These are phyloP conservation scores for Penicillium sclerotigenum DNA, from an alignment of 2,329 filamentous ascomycete species.

Conservation along the genomic window DNA sequence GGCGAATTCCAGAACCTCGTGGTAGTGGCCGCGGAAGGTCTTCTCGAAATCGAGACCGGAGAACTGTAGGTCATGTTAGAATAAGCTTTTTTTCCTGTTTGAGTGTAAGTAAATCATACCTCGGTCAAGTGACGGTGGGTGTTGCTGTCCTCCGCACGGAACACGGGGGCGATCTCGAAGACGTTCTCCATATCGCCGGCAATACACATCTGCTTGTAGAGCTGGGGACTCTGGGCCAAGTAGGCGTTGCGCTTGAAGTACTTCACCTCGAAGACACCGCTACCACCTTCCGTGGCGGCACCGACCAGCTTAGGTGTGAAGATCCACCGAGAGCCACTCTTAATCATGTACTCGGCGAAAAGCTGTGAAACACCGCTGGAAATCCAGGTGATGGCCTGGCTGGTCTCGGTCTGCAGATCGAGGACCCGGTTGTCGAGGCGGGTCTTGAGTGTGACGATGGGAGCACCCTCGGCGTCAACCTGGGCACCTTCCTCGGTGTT, in stretches of 20 bases:
- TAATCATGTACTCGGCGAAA: constrained; percentile 75
- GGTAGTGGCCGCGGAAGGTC: constrained; percentile 50
- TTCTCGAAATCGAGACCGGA: constrained; percentile 53
- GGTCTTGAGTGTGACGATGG: constrained; percentile 76
- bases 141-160: constrained; percentile 66
- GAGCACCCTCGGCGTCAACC: constrained; percentile 54
- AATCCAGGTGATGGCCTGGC: constrained; percentile 79
- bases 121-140: constrained; percentile 65
- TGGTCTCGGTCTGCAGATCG: constrained; percentile 86
- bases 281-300: constrained; percentile 86
- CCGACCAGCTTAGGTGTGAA: constrained; percentile 87
- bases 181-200: constrained; percentile 61
- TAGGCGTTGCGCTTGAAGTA: constrained; percentile 84
- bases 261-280: constrained; percentile 82
- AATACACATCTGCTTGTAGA: constrained; percentile 68
- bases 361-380: constrained; percentile 64
- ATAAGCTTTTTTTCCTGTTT: not conserved
- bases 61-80: constrained; percentile 38
- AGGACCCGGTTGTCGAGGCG: constrained; percentile 89
- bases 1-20: constrained; percentile 50
- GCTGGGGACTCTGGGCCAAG: constrained; percentile 62
- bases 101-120: constrained; percentile 29
- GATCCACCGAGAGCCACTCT: constrained; percentile 73
- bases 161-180: constrained; percentile 64
- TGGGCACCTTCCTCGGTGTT: constrained; percentile 46